A percentile compares a stretch with the other conserved stretches of the same genome.
Conservation (phyloP, 495 filamentous ascomycete genomes). For the Penicillium egyptiacum region DNA sequence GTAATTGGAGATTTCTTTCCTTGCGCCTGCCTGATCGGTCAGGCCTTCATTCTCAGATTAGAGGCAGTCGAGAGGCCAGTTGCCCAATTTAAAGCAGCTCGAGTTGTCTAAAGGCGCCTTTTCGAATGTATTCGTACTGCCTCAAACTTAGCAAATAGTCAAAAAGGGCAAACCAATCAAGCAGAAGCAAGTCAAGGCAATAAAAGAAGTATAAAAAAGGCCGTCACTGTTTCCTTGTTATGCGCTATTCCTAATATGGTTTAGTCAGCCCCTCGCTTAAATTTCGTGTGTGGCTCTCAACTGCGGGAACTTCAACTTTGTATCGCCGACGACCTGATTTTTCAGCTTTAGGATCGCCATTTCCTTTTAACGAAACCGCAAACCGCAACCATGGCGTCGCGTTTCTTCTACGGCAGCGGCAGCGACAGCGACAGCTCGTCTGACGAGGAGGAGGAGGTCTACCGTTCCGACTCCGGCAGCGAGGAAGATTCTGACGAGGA, state of each 20-base stretch:
- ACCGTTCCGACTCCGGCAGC: conserved; percentile 73
- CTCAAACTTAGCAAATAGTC: background rate
- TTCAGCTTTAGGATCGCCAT: conserved; percentile 29
- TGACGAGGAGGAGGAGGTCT: conserved; percentile 88
- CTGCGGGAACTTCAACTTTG: conserved; percentile 40
- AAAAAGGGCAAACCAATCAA: background rate
- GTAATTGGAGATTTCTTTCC: background rate
- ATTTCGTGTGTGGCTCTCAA: conserved; percentile 52
- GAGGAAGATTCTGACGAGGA: conserved; percentile 81
- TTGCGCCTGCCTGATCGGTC: conserved; percentile 2
- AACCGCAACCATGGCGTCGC: conserved; percentile 59
- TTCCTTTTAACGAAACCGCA: conserved; percentile 20
- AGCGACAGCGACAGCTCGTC: conserved; percentile 80
- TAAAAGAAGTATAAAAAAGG: conserved; percentile 6
- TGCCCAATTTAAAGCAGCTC: background rate
- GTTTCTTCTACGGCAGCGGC: conserved; percentile 92
- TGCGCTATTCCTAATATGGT: conserved; percentile 31
- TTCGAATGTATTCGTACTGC: background rate
- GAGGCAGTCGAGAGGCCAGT: too few relatives aligned
- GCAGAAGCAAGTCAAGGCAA: background rate
- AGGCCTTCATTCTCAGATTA: background rate
- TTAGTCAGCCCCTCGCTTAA: conserved; percentile 53
- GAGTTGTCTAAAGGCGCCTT: background rate
- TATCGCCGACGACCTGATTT: conserved; percentile 30
- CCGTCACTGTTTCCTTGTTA: conserved; percentile 6